Conservation (phyloP, 2,329 filamentous ascomycete genomes). For the Elsinoe australis region DNA sequence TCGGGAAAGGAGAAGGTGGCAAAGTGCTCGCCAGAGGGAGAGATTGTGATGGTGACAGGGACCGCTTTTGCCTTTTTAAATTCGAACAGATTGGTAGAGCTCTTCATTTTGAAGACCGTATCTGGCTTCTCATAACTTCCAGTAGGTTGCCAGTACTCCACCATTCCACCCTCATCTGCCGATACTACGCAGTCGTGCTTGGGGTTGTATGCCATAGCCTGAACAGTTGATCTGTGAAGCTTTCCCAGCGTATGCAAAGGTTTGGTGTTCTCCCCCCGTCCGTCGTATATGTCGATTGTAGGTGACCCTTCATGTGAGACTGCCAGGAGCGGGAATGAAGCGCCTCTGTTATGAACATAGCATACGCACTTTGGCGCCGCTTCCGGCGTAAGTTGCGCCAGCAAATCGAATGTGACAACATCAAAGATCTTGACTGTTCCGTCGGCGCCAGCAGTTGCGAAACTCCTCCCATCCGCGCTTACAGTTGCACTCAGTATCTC, state of each 20-base stretch:
- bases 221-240: constrained; percentile 74
- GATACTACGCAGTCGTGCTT: constrained; percentile 85
- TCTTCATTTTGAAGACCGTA: constrained; percentile 87
- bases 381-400: constrained; percentile 73
- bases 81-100: constrained; percentile 86
- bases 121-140: constrained; percentile 82
- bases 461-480: constrained; percentile 85
- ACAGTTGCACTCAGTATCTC: constrained; percentile 77
- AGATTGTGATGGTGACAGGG: constrained; percentile 74
- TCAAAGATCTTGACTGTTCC: constrained; percentile 71
- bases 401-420: constrained; percentile 60
- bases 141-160: constrained; percentile 89
- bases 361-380: constrained; percentile 72
- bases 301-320: constrained; percentile 69
- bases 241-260: constrained; percentile 70
- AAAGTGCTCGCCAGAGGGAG: constrained; percentile 77
- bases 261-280: constrained; percentile 68
- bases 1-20: constrained; percentile 88
- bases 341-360: constrained; percentile 83
- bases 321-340: constrained; percentile 79
- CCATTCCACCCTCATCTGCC: constrained; percentile 80
- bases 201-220: constrained; percentile 83
- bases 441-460: constrained; percentile 77
- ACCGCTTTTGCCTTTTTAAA: constrained; percentile 91
- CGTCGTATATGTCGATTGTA: constrained; percentile 77